phyloP scores from a whole-genome alignment of 1,139 yeast genomes.

The Debaryomyces sp. region DNA sequence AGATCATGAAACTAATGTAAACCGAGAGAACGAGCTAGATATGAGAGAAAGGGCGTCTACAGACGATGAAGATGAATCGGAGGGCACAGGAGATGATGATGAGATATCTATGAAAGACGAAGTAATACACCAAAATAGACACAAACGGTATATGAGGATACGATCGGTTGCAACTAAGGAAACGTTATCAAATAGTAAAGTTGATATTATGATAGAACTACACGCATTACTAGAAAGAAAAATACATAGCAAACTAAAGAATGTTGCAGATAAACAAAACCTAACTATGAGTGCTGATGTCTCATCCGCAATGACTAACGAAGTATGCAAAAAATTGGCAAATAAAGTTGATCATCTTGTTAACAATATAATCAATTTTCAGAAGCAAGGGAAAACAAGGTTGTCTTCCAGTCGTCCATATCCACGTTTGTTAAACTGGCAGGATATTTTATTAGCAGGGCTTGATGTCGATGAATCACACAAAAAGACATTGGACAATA shows the following conservation, averaged over 20 bases:
- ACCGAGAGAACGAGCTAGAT: slow-evolving; percentile 15
- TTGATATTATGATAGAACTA: slow-evolving; percentile 41
- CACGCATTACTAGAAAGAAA: slow-evolving; percentile 38
- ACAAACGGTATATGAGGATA: slow-evolving; percentile 9
- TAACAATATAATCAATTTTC: slow-evolving; percentile 8
- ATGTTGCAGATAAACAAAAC: slow-evolving; percentile 10
- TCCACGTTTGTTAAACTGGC: slow-evolving; percentile 25
- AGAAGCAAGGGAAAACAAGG: slow-evolving; percentile 5
- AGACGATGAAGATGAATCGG: neutral
- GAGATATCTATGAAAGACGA: slow-evolving; percentile 9
- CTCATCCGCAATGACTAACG: slow-evolving; percentile 19
- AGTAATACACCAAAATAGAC: slow-evolving; percentile 2
- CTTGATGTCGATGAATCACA: slow-evolving; percentile 21
- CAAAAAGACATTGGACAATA: slow-evolving; percentile 13
- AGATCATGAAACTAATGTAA: neutral
- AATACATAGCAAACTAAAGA: slow-evolving; percentile 23
- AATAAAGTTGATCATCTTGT: slow-evolving; percentile 20
- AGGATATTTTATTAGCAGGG: slow-evolving; percentile 28
- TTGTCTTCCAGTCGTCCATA: slow-evolving; percentile 8
- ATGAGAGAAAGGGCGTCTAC: neutral
- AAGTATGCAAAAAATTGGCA: slow-evolving; percentile 25
- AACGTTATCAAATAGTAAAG: slow-evolving; percentile 28
- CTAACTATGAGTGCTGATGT: slow-evolving; percentile 23
- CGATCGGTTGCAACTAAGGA: slow-evolving; percentile 14
- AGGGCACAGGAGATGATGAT: slow-evolving; percentile 9